Evolutionary conservation across 139 green algal genomes (phyloP).

Genomic region (Chlamydomonas asymmetrica): DNA sequence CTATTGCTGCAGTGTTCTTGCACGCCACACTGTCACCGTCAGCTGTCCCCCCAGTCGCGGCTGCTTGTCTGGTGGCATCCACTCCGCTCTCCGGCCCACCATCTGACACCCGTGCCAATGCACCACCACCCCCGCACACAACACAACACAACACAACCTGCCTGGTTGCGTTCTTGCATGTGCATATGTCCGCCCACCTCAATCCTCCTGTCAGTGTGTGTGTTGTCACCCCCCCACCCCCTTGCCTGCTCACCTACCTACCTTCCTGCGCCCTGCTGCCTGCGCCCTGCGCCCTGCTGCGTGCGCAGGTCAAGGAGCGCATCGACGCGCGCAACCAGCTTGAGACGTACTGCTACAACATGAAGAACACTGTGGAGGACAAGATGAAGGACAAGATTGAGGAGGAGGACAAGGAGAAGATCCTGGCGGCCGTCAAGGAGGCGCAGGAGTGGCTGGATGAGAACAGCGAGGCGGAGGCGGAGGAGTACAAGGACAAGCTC

Average conservation of each 20-base stretch:
- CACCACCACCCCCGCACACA: no score
- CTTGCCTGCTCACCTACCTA: not conserved
- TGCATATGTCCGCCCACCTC: no score
- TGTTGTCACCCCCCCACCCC: no score
- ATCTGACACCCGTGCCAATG: no score
- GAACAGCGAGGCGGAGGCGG: constrained; percentile 74
- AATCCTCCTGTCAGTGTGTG: no score
- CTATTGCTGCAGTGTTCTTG: no score
- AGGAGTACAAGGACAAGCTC: constrained; percentile 95
- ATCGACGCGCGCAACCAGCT: constrained; percentile 51
- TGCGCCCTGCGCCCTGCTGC: constrained; percentile 31
- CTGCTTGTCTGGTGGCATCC: no score
- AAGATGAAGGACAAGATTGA: constrained; percentile 87
- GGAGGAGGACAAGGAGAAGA: constrained; percentile 86
- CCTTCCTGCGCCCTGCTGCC: constrained; percentile 1
- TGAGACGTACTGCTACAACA: constrained; percentile 57
- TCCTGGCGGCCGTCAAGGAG: constrained; percentile 86
- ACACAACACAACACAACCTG: no score
- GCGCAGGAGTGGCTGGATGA: constrained; percentile 93
- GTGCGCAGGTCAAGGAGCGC: constrained; percentile 44
- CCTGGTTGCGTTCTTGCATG: no score
- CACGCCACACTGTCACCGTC: no score
- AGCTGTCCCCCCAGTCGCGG: no score
- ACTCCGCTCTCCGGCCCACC: no score
- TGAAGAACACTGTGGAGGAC: constrained; percentile 76